Evolutionary conservation across 495 filamentous ascomycete species (phyloP).

Genomic region (Evernia prunastri): DNA sequence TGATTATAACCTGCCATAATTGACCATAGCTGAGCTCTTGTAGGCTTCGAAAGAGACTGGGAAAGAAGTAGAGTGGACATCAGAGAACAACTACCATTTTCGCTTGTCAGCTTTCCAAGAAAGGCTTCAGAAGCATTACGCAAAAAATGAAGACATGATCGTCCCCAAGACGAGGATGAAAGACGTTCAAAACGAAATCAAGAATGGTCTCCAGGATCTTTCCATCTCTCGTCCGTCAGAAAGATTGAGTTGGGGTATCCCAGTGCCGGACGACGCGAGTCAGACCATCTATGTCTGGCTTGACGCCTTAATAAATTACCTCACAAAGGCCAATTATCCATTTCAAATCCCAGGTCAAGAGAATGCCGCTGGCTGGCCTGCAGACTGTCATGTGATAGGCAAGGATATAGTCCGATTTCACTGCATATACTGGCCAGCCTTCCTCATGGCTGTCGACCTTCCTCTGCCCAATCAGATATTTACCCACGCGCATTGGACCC

Average conservation of each 20-base stretch:
- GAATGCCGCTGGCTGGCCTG: constrained; percentile 68
- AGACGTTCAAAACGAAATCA: constrained; percentile 61
- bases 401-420: constrained; percentile 98
- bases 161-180: constrained; percentile 58
- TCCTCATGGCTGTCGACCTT: constrained; percentile 82
- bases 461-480: constrained; percentile 76
- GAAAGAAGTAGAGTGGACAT: constrained; percentile 88
- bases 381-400: constrained; percentile 83
- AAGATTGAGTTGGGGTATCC: constrained; percentile 82
- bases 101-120: constrained; percentile 74
- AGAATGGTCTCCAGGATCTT: constrained; percentile 69
- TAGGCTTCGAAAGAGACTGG: constrained; percentile 71
- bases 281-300: constrained; percentile 99
- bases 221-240: constrained; percentile 79
- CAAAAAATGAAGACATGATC: constrained; percentile 62
- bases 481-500: constrained; percentile 91
- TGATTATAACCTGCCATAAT: neutral
- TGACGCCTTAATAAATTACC: constrained; percentile 89
- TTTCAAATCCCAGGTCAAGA: constrained; percentile 59
- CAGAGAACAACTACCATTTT: constrained; percentile 95
- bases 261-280: constrained; percentile 70
- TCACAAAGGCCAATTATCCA: constrained; percentile 82
- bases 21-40: neutral
- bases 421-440: constrained; percentile 95
- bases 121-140: constrained; percentile 69